Base-by-base conservation (phyloP, 140 eudicot species). In the Stevia rebaudiana region DNA sequence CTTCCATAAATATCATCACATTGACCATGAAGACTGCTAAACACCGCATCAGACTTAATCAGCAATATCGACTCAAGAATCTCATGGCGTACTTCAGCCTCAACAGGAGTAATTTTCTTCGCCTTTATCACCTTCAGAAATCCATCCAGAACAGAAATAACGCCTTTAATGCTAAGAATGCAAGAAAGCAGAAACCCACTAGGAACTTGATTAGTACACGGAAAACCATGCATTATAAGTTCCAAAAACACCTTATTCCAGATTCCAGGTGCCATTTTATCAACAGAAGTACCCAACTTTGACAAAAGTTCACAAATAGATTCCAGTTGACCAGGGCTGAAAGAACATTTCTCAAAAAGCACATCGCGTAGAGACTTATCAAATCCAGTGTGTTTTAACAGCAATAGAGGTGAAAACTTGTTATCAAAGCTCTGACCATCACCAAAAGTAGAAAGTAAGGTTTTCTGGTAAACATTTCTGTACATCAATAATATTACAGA, bases 221-320 rank as follows among this genome's bases (percentile, higher is more conserved):
- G 95, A 78, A 92, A 92, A 46, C 99, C 97, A 71, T 92, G 99
- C 83, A 92, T 69, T 24, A 67, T 66, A 65, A 81, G 62, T 74
- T 92, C 95, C 81, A 83, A 76, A 65, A 73, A 85, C 24, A 72
- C 70, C 78, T 76, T 78, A 16, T 78, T 78, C 71, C 75, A 79
- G 42, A 78, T 51, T 48, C 90, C 95, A 7, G 82, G 75, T 71
- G 89, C 84, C 68, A 68, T 68, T 66, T 81, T 92, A 59, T 84
- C 88, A 55, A 78, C 42, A 73, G 79, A 55, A 4, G 36, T 66
- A 53, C 69, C 84, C 66, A 83, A 57, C 79, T 75, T 83, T 16
- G 73, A 46, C 58, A 81, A 54, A 74, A 88, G 83, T 52, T 78
- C 84, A 74, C 73, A 83, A 39, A 83, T 51, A 43, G 85, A 81